Evolutionary conservation across 129 eudicot genomes (phyloP).

Genomic region (Flaveria sonorensis): DNA sequence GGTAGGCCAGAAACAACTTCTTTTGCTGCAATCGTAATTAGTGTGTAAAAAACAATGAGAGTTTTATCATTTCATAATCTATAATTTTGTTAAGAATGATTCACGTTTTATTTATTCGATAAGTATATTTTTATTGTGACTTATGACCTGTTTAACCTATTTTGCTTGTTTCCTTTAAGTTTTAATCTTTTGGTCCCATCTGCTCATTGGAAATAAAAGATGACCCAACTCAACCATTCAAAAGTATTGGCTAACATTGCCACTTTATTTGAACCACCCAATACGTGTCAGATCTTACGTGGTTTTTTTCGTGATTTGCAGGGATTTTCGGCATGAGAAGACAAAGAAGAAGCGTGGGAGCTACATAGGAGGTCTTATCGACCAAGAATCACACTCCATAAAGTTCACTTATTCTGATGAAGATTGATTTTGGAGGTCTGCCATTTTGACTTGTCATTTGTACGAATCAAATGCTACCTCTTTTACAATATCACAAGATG

Average conservation of each 20-base stretch:
- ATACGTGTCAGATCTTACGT: not conserved
- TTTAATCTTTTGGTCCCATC: not conserved
- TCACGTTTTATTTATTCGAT: not conserved
- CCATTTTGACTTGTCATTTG: not conserved
- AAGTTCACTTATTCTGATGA: conserved; percentile 78
- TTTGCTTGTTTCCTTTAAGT: not conserved
- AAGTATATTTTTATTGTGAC: not conserved
- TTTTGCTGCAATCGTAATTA: not conserved
- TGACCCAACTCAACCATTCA: not conserved
- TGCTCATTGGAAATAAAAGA: not conserved
- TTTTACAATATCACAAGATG: not conserved
- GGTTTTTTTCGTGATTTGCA: conserved; percentile 6
- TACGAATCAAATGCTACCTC: not conserved
- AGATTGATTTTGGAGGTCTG: conserved; percentile 35
- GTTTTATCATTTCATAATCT: not conserved
- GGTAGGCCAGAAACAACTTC: not conserved
- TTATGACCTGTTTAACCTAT: not conserved
- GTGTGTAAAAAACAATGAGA: not conserved
- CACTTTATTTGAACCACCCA: not conserved
- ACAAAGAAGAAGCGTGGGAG: conserved; percentile 99
- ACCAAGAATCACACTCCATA: conserved; percentile 73
- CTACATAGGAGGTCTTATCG: conserved; percentile 86
- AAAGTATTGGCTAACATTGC: no score
- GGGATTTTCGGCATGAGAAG: conserved; percentile 94
- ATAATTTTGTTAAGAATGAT: not conserved